A percentile compares a stretch with the other conserved stretches of the same genome.
Conservation (phyloP, 106 monocot genomes). For the Dioscorea zingiberensis region DNA sequence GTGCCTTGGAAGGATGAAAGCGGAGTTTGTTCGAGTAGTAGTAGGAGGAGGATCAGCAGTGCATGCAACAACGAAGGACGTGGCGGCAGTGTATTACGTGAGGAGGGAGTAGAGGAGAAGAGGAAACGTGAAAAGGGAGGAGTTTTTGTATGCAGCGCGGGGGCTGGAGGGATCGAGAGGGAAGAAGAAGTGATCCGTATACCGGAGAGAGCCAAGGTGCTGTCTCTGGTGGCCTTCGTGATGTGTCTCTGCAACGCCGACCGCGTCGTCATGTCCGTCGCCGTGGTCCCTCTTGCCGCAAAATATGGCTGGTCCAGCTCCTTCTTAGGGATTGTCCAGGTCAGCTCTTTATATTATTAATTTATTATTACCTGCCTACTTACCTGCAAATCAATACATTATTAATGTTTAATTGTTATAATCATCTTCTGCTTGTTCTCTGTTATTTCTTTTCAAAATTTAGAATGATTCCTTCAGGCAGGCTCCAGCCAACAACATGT, state of each 20-base stretch:
- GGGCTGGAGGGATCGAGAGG: slow-evolving; percentile 22
- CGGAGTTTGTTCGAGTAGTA: background rate
- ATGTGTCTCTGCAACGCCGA: slow-evolving; percentile 91
- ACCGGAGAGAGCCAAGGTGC: slow-evolving; percentile 64
- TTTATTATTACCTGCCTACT: no score
- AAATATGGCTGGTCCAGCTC: slow-evolving; percentile 68
- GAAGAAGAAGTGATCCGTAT: slow-evolving; percentile 9
- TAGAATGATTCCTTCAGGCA: no score
- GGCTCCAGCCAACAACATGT: no score
- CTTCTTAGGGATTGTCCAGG: slow-evolving; percentile 84
- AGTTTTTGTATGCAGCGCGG: slow-evolving; percentile 19
- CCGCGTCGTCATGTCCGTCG: slow-evolving; percentile 90
- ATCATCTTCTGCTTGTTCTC: no score
- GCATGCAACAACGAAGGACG: background rate
- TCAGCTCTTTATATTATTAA: slow-evolving; percentile 7
- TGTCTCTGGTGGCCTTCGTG: slow-evolving; percentile 49
- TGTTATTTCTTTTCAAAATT: no score
- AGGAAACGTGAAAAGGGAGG: background rate
- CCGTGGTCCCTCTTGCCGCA: slow-evolving; percentile 75
- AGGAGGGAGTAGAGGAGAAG: background rate
- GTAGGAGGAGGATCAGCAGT: background rate
- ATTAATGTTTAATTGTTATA: no score
- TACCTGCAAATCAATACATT: no score
- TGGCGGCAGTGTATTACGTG: background rate
- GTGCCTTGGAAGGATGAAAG: no score